These are phyloP conservation scores for Lachancea meyersii DNA, from an alignment of 805 yeast genomes.

Conservation along the genomic window DNA sequence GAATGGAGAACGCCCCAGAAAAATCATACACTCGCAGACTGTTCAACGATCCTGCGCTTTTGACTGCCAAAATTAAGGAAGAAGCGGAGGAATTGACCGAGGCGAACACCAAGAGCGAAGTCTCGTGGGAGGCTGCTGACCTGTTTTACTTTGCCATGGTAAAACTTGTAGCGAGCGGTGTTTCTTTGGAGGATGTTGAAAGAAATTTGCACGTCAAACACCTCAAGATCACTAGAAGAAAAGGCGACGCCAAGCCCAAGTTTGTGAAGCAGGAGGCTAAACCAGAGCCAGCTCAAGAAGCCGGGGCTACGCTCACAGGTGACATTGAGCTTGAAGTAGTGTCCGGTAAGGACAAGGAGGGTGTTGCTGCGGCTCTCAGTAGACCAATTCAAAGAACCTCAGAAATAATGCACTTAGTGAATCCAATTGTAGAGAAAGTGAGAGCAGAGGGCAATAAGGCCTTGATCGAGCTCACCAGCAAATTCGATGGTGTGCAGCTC, in stretches of 20 bases:
- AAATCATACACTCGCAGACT: slow-evolving; percentile 93
- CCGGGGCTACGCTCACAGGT: slow-evolving; percentile 16
- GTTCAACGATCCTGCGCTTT: slow-evolving; percentile 67
- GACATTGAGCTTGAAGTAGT: slow-evolving; percentile 26
- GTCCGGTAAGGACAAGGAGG: slow-evolving; percentile 26
- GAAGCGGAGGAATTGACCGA: slow-evolving; percentile 95
- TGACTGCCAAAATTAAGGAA: slow-evolving; percentile 85
- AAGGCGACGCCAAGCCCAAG: slow-evolving; percentile 91
- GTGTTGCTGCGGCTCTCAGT: slow-evolving; percentile 57
- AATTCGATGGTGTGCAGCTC: slow-evolving; percentile 80
- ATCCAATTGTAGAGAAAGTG: slow-evolving; percentile 81
- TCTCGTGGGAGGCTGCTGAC: slow-evolving; percentile 98
- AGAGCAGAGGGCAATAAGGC: slow-evolving; percentile 78
- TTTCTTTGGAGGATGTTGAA: slow-evolving; percentile 74
- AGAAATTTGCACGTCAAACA: slow-evolving; percentile 76
- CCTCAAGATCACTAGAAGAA: slow-evolving; percentile 82
- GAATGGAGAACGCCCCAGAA: slow-evolving; percentile 64
- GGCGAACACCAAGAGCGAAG: slow-evolving; percentile 59
- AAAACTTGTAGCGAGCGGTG: slow-evolving; percentile 72
- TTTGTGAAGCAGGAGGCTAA: slow-evolving; percentile 40
- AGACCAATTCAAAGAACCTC: slow-evolving; percentile 96
- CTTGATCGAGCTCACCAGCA: slow-evolving; percentile 78
- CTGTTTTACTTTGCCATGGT: slow-evolving; percentile 69
- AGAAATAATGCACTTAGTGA: slow-evolving; percentile 86
- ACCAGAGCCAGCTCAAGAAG: slow-evolving; percentile 13